Percentiles rank a stretch among this genome's conserved stretches.
These are phyloP conservation scores for Umbellularia californica DNA, from an alignment of 164 flowering plant species.

Conservation along the genomic window DNA sequence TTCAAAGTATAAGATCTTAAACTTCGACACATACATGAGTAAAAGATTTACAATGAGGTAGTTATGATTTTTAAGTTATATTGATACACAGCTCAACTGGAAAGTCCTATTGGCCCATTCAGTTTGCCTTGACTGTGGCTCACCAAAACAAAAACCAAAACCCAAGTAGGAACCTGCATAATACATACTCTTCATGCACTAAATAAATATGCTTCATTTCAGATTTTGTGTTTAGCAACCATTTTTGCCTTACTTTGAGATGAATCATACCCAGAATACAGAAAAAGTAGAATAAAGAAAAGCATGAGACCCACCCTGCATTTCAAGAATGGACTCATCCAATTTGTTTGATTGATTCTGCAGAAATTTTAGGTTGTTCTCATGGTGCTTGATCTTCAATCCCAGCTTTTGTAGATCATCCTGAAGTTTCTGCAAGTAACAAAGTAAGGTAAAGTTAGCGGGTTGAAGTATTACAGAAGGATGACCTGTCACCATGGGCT, in stretches of 20 bases:
- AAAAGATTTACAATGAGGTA: background rate
- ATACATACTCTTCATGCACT: background rate
- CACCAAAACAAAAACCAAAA: background rate
- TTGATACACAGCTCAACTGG: background rate
- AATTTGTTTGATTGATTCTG: conserved; percentile 37
- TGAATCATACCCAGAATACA: background rate
- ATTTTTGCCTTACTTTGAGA: background rate
- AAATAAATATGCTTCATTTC: background rate
- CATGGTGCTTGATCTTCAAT: conserved; percentile 59
- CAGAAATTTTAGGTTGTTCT: conserved; percentile 54
- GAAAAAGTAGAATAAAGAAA: background rate
- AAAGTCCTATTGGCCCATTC: background rate
- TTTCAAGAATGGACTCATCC: conserved; percentile 63
- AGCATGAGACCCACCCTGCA: conserved; percentile 50
- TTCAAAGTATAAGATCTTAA: background rate
- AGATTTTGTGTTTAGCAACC: background rate
- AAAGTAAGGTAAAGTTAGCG: background rate
- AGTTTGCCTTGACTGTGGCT: background rate
- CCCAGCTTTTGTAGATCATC: conserved; percentile 59
- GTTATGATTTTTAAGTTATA: background rate
- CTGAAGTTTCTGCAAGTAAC: conserved; percentile 52
- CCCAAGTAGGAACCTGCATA: background rate
- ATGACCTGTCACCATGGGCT: background rate
- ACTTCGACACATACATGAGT: background rate
- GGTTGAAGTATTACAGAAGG: background rate